Evolutionary conservation across 176 grass and related monocot genomes (phyloP).

Genomic region (Oryza longistaminata): DNA sequence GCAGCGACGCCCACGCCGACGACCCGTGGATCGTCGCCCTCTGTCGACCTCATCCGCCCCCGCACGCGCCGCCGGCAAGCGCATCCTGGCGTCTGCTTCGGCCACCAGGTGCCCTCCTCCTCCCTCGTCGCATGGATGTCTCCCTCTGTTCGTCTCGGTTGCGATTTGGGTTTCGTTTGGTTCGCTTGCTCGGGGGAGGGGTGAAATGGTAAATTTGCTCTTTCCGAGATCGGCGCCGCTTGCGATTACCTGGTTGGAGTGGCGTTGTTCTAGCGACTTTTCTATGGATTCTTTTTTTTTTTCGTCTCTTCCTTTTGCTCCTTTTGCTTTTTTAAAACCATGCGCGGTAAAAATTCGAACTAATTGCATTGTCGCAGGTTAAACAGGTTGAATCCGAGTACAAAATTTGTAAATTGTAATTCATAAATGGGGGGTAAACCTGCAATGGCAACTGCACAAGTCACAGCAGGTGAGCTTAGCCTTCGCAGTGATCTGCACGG

Average conservation of each 20-base stretch:
- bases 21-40: constrained; percentile 71
- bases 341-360: neutral
- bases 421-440: neutral
- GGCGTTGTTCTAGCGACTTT: constrained; percentile 42
- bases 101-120: constrained; percentile 65
- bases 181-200: neutral
- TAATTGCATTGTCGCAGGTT: neutral
- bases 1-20: constrained; percentile 78
- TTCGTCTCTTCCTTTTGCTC: too few species aligned
- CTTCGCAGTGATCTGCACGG: neutral
- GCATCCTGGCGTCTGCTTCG: constrained; percentile 95
- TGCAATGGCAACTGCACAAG: neutral
- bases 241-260: constrained; percentile 1
- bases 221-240: constrained; percentile 22
- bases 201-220: neutral
- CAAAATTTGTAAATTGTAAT: neutral
- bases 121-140: neutral
- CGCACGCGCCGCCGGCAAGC: constrained; percentile 57
- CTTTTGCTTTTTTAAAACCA: neutral
- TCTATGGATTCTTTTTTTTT: neutral
- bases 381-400: neutral
- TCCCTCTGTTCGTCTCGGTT: neutral
- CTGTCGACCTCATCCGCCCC: constrained; percentile 50
- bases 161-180: too few species aligned
- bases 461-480: neutral